Evolutionary conservation across 2,329 filamentous ascomycete species (phyloP).

Genomic region (Chalaropsis ovoidea): DNA sequence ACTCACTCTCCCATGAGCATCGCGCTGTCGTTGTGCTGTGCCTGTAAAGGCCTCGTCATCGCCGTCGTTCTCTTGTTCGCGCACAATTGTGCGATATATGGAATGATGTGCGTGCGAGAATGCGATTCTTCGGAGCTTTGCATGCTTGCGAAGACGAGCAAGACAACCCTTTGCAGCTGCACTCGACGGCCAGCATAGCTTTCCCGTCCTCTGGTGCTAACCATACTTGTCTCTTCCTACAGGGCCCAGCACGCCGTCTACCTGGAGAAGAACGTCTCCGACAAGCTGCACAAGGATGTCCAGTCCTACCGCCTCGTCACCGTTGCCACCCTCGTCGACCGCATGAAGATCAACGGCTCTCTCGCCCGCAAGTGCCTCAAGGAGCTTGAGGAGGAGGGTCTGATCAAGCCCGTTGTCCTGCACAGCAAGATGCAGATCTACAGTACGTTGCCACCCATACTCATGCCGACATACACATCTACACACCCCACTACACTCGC

Average conservation of each 20-base stretch:
- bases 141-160: not conserved
- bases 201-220: constrained; percentile 16
- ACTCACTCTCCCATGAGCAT: not conserved
- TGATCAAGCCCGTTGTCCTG: constrained; percentile 93
- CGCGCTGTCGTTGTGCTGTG: not conserved
- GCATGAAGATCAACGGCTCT: constrained; percentile 99
- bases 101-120: not conserved
- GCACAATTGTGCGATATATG: not conserved
- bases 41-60: not conserved
- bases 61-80: not conserved
- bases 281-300: constrained; percentile 99
- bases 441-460: constrained; percentile 46
- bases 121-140: not conserved
- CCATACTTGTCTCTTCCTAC: not conserved
- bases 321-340: constrained; percentile 95
- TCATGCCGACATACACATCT: not conserved
- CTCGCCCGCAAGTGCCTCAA: constrained; percentile 79
- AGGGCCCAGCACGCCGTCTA: constrained; percentile 94
- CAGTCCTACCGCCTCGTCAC: constrained; percentile 99
- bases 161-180: not conserved
- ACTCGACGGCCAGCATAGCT: not conserved
- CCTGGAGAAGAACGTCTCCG: constrained; percentile 93
- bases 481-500: not conserved
- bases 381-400: constrained; percentile 94
- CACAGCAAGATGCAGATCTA: constrained; percentile 99